These are phyloP conservation scores for Myxozyma sirexii DNA, from an alignment of 805 yeast species.

Conservation along the genomic window DNA sequence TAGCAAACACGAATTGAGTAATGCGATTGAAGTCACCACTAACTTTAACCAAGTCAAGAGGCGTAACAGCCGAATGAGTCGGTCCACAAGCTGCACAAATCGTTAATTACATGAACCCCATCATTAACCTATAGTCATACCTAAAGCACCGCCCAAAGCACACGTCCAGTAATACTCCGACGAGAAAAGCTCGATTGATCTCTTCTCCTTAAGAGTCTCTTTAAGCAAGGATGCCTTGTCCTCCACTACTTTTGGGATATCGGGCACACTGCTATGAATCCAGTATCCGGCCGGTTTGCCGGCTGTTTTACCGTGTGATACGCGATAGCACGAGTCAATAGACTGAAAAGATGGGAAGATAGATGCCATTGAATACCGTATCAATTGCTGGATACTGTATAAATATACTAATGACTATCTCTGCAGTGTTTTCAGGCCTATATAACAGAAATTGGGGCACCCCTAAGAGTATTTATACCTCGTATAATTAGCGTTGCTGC, in stretches of 20 bases:
- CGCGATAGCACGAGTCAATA: neutral
- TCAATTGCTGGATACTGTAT: neutral
- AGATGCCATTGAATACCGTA: neutral
- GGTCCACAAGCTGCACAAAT: conserved; percentile 82
- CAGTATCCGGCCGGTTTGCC: neutral
- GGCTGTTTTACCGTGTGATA: neutral
- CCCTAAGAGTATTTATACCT: no score
- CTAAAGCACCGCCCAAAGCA: conserved; percentile 69
- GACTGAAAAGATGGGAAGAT: neutral
- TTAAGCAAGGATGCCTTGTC: neutral
- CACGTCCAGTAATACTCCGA: conserved; percentile 72
- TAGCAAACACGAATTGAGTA: neutral
- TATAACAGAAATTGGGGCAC: no score
- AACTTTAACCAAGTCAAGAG: conserved; percentile 82
- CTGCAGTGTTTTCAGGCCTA: no score
- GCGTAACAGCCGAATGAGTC: conserved; percentile 90
- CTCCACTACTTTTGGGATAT: neutral
- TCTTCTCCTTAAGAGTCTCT: conserved; percentile 1
- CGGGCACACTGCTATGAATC: neutral
- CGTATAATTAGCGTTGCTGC: no score
- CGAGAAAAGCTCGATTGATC: conserved; percentile 55
- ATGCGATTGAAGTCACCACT: neutral
- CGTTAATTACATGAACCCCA: neutral
- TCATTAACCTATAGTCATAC: conserved; percentile 24
- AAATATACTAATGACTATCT: neutral